Evolutionary conservation across 306 rosid species (phyloP).

Genomic region (Lathyrus sativus): DNA sequence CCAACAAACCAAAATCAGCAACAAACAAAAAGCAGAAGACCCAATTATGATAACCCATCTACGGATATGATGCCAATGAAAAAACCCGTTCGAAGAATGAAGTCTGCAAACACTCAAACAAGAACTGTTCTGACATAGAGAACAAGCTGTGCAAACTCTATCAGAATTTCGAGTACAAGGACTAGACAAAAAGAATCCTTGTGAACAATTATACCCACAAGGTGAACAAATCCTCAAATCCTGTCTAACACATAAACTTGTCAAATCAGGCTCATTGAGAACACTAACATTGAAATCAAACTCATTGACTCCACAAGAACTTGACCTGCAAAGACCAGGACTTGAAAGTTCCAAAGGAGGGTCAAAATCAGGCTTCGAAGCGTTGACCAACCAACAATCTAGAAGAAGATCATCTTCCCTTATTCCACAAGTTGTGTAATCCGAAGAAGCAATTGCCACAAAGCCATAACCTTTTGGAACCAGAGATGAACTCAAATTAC

Average conservation of each 20-base stretch:
- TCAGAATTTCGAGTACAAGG: conserved; percentile 67
- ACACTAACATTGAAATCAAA: conserved; percentile 83
- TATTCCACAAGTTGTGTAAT: conserved; percentile 74
- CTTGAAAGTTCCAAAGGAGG: conserved; percentile 92
- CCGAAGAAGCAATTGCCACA: conserved; percentile 82
- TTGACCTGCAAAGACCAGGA: conserved; percentile 74
- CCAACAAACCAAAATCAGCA: conserved; percentile 55
- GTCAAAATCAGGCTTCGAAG: conserved; percentile 54
- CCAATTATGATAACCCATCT: conserved; percentile 56
- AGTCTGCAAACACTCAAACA: conserved; percentile 66
- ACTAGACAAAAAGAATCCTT: conserved; percentile 84
- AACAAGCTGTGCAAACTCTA: conserved; percentile 85
- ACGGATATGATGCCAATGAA: conserved; percentile 57
- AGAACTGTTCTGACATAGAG: conserved; percentile 93
- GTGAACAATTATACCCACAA: conserved; percentile 80
- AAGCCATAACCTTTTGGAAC: conserved; percentile 70
- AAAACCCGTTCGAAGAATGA: conserved; percentile 45
- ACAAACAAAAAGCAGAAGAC: conserved; percentile 52
- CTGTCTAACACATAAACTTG: conserved; percentile 67
- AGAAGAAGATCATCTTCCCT: conserved; percentile 83
- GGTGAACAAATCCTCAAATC: conserved; percentile 79
- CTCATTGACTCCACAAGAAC: conserved; percentile 51
- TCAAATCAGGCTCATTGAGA: conserved; percentile 70
- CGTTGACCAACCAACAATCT: conserved; percentile 78
- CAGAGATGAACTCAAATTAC: conserved; percentile 62